Percentiles rank a stretch among this genome's conserved stretches.
Conservation (phyloP, 805 yeast species). For the Clavispora carvajalis region DNA sequence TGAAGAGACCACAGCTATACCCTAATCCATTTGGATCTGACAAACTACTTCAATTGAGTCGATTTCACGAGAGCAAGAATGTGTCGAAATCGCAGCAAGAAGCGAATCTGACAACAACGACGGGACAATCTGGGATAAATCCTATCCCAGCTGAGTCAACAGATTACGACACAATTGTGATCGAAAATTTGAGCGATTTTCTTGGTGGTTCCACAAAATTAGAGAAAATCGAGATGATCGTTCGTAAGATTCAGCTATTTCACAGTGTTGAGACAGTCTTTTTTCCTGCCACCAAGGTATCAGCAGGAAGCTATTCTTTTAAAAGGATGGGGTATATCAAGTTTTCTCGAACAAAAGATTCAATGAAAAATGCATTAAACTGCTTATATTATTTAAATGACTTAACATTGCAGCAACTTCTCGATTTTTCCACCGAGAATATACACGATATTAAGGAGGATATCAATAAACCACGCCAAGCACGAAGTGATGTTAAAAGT, state of each 20-base stretch:
- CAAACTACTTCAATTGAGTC: constrained; percentile 47
- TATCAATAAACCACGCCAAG: constrained; percentile 2
- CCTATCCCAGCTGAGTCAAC: constrained; percentile 7
- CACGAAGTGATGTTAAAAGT: background rate
- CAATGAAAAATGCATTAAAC: constrained; percentile 43
- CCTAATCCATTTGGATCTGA: constrained; percentile 21
- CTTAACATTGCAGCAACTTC: constrained; percentile 43
- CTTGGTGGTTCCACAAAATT: constrained; percentile 34
- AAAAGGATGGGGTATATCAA: constrained; percentile 43
- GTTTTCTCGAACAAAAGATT: constrained; percentile 24
- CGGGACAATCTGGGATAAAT: background rate
- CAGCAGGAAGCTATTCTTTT: constrained; percentile 32
- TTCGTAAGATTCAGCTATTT: constrained; percentile 39
- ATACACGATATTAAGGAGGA: constrained; percentile 20
- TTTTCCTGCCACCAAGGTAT: constrained; percentile 42
- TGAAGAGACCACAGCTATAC: constrained; percentile 13
- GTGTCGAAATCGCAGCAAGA: background rate
- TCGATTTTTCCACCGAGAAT: constrained; percentile 24
- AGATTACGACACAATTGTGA: constrained; percentile 21
- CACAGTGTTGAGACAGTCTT: constrained; percentile 48
- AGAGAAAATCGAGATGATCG: constrained; percentile 26
- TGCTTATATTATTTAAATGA: constrained; percentile 48
- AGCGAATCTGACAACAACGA: background rate
- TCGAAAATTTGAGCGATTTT: constrained; percentile 48
- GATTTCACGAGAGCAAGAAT: constrained; percentile 61